These are phyloP conservation scores for Podaxis carcinomalis DNA, from an alignment of 768 basidiomycete genomes.

Conservation along the genomic window DNA sequence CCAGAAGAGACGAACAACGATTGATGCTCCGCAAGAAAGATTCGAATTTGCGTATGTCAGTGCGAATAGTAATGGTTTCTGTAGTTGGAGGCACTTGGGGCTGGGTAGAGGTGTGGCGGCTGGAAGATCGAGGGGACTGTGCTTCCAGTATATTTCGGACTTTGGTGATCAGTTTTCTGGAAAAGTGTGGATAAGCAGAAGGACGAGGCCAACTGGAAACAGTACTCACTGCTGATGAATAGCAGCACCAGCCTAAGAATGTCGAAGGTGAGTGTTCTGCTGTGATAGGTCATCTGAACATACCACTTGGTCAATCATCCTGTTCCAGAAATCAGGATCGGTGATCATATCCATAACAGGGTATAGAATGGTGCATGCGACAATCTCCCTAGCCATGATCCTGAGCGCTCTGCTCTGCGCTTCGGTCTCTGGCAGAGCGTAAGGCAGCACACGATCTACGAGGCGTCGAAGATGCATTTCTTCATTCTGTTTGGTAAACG, in stretches of 20 bases:
- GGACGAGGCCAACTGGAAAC: background rate
- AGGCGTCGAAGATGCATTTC: slow-evolving; percentile 77
- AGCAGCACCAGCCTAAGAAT: slow-evolving; percentile 42
- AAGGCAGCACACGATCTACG: slow-evolving; percentile 67
- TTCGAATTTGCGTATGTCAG: slow-evolving; percentile 82
- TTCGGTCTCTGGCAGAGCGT: slow-evolving; percentile 75
- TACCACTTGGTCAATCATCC: slow-evolving; percentile 86
- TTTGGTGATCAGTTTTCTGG: slow-evolving; percentile 80
- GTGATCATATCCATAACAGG: slow-evolving; percentile 90
- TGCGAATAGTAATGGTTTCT: slow-evolving; percentile 79
- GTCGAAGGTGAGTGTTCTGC: background rate
- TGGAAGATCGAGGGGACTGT: slow-evolving; percentile 58
- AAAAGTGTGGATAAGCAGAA: slow-evolving; percentile 12
- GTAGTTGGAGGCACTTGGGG: slow-evolving; percentile 34
- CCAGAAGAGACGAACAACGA: slow-evolving; percentile 76
- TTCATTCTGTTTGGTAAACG: slow-evolving; percentile 86
- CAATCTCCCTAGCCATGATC: slow-evolving; percentile 76
- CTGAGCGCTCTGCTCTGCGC: slow-evolving; percentile 63
- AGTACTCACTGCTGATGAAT: slow-evolving; percentile 44
- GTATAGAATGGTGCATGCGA: slow-evolving; percentile 76
- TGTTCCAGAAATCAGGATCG: slow-evolving; percentile 98
- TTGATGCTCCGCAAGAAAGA: slow-evolving; percentile 85
- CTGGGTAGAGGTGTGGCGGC: slow-evolving; percentile 33
- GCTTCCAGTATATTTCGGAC: slow-evolving; percentile 82
- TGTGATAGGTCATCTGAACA: slow-evolving; percentile 25